Evolutionary conservation across 495 filamentous ascomycete species (phyloP).

Genomic region (Antarctomyces pellizariae): DNA sequence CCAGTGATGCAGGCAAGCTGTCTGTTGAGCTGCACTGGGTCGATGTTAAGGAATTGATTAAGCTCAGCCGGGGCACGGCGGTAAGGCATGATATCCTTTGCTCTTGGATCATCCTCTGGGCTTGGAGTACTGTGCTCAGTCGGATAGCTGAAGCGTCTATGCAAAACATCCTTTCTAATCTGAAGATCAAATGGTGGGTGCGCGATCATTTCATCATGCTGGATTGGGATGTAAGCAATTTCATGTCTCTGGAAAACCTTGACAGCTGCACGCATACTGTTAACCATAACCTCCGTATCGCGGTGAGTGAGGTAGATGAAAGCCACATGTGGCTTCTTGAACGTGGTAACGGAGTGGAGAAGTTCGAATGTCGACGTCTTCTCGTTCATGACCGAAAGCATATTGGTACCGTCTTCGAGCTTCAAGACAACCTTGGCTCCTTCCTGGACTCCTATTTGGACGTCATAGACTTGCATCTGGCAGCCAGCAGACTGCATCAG

Average conservation of each 20-base stretch:
- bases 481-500: slow-evolving; percentile 42
- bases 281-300: too few species aligned
- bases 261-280: slow-evolving; percentile 26
- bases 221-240: slow-evolving; percentile 43
- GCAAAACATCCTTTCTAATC: slow-evolving; percentile 7
- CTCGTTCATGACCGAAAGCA: slow-evolving; percentile 38
- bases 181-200: slow-evolving; percentile 9
- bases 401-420: too few species aligned
- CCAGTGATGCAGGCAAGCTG: slow-evolving; percentile 43
- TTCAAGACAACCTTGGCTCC: slow-evolving; percentile 17
- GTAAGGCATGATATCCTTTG: slow-evolving; percentile 24
- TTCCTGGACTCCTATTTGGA: slow-evolving; percentile 15
- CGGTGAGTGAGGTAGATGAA: slow-evolving; percentile 32
- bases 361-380: too few species aligned
- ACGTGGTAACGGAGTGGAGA: slow-evolving; percentile 18
- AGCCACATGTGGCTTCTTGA: slow-evolving; percentile 48
- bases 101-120: slow-evolving; percentile 17
- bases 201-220: slow-evolving; percentile 31
- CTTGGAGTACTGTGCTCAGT: too few species aligned
- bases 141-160: too few species aligned
- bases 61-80: slow-evolving; percentile 46
- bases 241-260: slow-evolving; percentile 41
- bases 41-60: slow-evolving; percentile 47
- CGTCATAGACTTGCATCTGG: slow-evolving; percentile 50
- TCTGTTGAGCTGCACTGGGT: slow-evolving; percentile 48